A percentile compares a stretch with the other conserved stretches of the same genome.
These are phyloP conservation scores for Trichophyton rubrum DNA, from an alignment of 2,329 filamentous ascomycete genomes.

Conservation along the genomic window DNA sequence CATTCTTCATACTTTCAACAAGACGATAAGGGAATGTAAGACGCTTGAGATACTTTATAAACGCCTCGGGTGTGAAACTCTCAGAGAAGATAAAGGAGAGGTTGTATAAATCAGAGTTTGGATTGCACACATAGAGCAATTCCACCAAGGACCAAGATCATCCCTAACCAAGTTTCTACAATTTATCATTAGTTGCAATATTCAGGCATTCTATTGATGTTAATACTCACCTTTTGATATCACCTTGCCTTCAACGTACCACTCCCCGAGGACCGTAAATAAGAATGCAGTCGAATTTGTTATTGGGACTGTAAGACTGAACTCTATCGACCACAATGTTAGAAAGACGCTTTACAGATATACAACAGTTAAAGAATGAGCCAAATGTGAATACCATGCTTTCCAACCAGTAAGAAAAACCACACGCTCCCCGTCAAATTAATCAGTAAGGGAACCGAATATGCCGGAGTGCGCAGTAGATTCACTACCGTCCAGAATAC, in stretches of 20 bases:
- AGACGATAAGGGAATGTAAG: not conserved
- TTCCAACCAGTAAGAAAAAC: slow-evolving; percentile 90
- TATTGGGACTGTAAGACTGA: slow-evolving; percentile 87
- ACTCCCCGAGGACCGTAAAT: slow-evolving; percentile 91
- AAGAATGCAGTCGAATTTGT: slow-evolving; percentile 89
- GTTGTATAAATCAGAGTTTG: slow-evolving; percentile 21
- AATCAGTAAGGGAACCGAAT: slow-evolving; percentile 70
- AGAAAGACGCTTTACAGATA: not conserved
- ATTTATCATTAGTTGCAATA: not conserved
- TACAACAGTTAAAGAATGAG: slow-evolving; percentile 2
- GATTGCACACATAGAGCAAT: slow-evolving; percentile 71
- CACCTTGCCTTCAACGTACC: slow-evolving; percentile 85
- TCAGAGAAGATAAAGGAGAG: not conserved
- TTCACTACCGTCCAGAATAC: slow-evolving; percentile 65
- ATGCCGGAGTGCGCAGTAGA: slow-evolving; percentile 65
- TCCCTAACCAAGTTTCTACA: slow-evolving; percentile 69
- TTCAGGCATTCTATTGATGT: not conserved
- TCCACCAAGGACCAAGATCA: slow-evolving; percentile 63
- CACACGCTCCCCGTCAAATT: slow-evolving; percentile 90
- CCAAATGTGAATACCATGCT: slow-evolving; percentile 56
- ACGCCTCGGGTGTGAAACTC: not conserved
- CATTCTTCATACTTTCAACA: not conserved
- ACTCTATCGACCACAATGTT: slow-evolving; percentile 43
- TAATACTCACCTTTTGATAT: slow-evolving; percentile 58
- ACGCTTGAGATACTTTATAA: not conserved